Evolutionary conservation across 495 filamentous ascomycete genomes (phyloP).

Genomic region (Cladorrhinum samala): DNA sequence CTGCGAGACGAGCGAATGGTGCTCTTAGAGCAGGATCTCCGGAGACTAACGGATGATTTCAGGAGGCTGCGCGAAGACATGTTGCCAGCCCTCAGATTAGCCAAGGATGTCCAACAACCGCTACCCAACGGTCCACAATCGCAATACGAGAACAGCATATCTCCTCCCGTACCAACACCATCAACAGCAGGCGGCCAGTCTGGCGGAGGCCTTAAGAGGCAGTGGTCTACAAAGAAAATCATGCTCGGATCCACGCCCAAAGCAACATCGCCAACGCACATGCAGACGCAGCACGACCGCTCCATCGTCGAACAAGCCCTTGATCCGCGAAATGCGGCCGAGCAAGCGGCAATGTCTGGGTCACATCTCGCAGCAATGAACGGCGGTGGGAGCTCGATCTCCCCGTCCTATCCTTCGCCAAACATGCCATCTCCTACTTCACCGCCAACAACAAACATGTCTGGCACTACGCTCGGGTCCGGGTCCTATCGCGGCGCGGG

Average conservation of each 20-base stretch:
- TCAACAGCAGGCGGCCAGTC: constrained; percentile 37
- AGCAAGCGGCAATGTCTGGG: constrained; percentile 62
- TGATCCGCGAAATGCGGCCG: constrained; percentile 47
- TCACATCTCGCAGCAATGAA: constrained; percentile 72
- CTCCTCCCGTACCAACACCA: constrained; percentile 47
- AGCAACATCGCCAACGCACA: constrained; percentile 67
- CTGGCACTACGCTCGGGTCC: constrained; percentile 48
- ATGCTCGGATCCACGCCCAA: constrained; percentile 79
- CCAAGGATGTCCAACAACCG: constrained; percentile 85
- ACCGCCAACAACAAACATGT: constrained; percentile 44
- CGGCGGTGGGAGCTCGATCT: constrained; percentile 43
- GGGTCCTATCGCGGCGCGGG: constrained; percentile 47
- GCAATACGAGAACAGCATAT: constrained; percentile 44
- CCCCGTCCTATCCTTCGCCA: constrained; percentile 59
- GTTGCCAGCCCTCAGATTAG: constrained; percentile 79
- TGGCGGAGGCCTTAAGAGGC: constrained; percentile 57
- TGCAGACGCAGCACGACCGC: constrained; percentile 51
- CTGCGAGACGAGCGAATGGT: constrained; percentile 82
- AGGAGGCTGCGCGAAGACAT: constrained; percentile 80
- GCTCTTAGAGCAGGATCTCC: constrained; percentile 71
- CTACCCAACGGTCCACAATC: constrained; percentile 54
- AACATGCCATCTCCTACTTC: constrained; percentile 83
- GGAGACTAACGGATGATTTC: constrained; percentile 77
- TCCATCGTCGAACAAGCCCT: constrained; percentile 51
- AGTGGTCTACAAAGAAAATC: constrained; percentile 87